Evolutionary conservation across 805 yeast genomes (phyloP).

Genomic region (Saturnispora bothae): DNA sequence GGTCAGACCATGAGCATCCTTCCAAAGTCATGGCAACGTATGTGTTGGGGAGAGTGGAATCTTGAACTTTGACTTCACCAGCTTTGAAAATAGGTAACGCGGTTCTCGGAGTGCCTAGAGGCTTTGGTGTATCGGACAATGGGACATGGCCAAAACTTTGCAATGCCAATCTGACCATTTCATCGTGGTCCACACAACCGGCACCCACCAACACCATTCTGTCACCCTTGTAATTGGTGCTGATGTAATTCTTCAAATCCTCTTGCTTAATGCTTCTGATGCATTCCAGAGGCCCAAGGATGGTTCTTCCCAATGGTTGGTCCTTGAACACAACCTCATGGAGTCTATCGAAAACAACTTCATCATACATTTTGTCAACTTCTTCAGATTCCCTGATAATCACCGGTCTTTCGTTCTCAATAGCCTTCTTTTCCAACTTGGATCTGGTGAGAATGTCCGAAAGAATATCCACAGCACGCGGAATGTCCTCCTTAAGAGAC

Average conservation of each 20-base stretch:
- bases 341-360: conserved; percentile 92
- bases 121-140: conserved; percentile 41
- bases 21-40: conserved; percentile 93
- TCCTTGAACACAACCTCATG: conserved; percentile 85
- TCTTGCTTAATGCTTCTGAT: conserved; percentile 67
- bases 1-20: conserved; percentile 95
- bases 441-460: conserved; percentile 85
- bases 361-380: conserved; percentile 97
- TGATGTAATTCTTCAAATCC: conserved; percentile 72
- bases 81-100: conserved; percentile 73
- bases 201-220: conserved; percentile 98
- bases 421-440: conserved; percentile 68
- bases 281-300: conserved; percentile 86
- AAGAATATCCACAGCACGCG: conserved; percentile 76
- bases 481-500: conserved; percentile 69
- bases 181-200: conserved; percentile 85
- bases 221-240: conserved; percentile 85
- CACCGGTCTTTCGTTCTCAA: conserved; percentile 93
- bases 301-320: conserved; percentile 94
- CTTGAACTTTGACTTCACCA: conserved; percentile 78
- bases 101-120: conserved; percentile 66
- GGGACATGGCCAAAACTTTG: conserved; percentile 66
- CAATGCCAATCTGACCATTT: conserved; percentile 67
- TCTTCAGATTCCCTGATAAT: conserved; percentile 95
- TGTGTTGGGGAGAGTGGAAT: conserved; percentile 74